Base-by-base conservation (phyloP, 192 early-diverging fungal species). In the Tieghemiomyces parasiticus region DNA sequence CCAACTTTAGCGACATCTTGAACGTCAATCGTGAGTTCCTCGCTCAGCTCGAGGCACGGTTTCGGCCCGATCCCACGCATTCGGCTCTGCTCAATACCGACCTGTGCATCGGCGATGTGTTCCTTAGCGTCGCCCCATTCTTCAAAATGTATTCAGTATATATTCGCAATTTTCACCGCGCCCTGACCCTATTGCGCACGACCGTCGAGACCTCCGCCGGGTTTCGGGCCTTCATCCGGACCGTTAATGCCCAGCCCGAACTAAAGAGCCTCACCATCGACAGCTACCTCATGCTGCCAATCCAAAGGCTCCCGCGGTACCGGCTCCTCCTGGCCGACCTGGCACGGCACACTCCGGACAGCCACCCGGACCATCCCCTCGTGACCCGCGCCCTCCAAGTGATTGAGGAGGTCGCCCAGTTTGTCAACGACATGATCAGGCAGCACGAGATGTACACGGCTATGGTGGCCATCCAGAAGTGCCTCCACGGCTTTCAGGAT, bases 371-470 rank as follows among this genome's bases (percentile, higher is more conserved):
- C 61, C 72, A 60, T 62, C 65, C 60, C 66, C 73, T 60, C 70
- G 71, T 67, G 47, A 60, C 53, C 45, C 60, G 59, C 3, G 72
- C 72, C 25, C 61, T 77, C 60, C 61, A 47, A 2, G 64, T 74
- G 28, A 76, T 78, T 33, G 71, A 72, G 32, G 70, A 76, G 29
- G 86, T 89, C 24, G 89, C 89, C 4, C 71, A 65, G 22, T 83
- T 84, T 74, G 82, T 88, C 47, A 86, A 92, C 65, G 87, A 87
- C 60, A 84, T 76, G 46, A 87, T 90, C 53, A 78, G 84, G 24
- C 76, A 90, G 60, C 86, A 88, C 63, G 87, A 88, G 61, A 83
- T 84, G 81, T 70, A 78, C 59, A 70, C 72, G 34, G 71, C 79
- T 50, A 86, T 88, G 60, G 49, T 92, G 1, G 74, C 80, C 26